phyloP scores from a whole-genome alignment of 257 asterid species.

The Solanum etuberosum region DNA sequence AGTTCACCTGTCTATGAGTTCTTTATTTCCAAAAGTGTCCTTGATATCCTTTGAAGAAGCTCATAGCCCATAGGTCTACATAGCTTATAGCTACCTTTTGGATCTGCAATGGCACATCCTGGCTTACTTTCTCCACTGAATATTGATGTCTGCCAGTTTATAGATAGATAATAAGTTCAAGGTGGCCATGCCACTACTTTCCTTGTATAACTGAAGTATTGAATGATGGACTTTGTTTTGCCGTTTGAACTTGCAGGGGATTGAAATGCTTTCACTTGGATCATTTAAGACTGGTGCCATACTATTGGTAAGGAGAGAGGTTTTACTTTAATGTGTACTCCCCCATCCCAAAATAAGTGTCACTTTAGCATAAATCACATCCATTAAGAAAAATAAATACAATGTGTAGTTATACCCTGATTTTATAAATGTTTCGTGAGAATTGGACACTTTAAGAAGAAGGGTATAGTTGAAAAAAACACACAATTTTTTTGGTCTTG shows the following conservation, averaged over 20 bases:
- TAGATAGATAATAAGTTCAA: not conserved
- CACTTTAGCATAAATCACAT: not conserved
- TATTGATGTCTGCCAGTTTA: not conserved
- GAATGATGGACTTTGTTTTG: not conserved
- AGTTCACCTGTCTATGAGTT: not conserved
- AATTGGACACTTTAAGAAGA: not conserved
- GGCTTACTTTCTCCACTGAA: not conserved
- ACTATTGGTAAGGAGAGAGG: slow-evolving; percentile 52
- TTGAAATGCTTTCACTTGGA: slow-evolving; percentile 97
- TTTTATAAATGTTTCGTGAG: not conserved
- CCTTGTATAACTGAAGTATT: not conserved
- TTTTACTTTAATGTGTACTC: not conserved
- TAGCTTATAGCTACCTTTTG: not conserved
- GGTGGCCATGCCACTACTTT: not conserved
- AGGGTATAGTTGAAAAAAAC: not conserved
- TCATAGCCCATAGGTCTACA: not conserved
- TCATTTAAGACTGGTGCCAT: slow-evolving; percentile 96
- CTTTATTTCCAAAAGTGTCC: not conserved
- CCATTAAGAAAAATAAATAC: not conserved
- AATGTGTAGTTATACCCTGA: not conserved
- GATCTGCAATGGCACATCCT: not conserved
- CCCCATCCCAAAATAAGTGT: not conserved
- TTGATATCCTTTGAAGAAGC: not conserved
- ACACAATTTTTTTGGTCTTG: not conserved
- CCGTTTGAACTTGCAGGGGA: slow-evolving; percentile 37